Percentiles rank a stretch among this genome's conserved stretches.
phyloP scores from a whole-genome alignment of 306 rosid genomes.

The Pterocarpus macrocarpus region DNA sequence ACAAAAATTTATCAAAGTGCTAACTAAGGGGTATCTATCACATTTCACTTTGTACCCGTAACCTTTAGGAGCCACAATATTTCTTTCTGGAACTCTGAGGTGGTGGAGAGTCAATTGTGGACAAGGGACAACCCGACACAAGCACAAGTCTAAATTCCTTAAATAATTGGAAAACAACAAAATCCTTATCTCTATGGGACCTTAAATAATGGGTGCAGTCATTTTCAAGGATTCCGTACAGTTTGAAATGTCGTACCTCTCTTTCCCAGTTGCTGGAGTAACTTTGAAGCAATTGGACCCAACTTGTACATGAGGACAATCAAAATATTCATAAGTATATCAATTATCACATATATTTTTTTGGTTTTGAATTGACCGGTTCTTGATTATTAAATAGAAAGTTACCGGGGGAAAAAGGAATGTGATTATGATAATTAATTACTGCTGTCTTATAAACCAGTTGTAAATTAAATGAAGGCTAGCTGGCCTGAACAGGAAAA shows the following conservation, averaged over 20 bases:
- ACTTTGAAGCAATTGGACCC: conserved; percentile 26
- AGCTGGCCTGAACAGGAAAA: too few relatives aligned
- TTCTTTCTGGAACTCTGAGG: not conserved
- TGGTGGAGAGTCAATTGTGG: conserved; percentile 8
- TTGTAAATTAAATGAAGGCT: too few relatives aligned
- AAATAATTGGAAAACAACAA: conserved; percentile 55
- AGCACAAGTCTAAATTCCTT: conserved; percentile 33
- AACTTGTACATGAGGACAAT: conserved; percentile 10
- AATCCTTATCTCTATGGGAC: conserved; percentile 35
- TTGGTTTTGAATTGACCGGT: not conserved
- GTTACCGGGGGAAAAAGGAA: not conserved
- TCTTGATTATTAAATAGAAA: conserved; percentile 9
- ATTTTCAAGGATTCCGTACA: conserved; percentile 45
- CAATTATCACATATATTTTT: not conserved
- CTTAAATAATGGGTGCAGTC: conserved; percentile 36
- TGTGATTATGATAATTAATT: too few relatives aligned
- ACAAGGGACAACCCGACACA: conserved; percentile 24
- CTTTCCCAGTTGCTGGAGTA: conserved; percentile 17
- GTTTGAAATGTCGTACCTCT: conserved; percentile 32
- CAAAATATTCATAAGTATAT: not conserved
- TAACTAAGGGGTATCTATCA: not conserved
- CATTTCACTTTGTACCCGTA: not conserved
- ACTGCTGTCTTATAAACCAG: too few relatives aligned
- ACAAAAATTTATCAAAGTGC: not conserved
- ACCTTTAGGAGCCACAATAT: conserved; percentile 22